Evolutionary conservation across 495 filamentous ascomycete species (phyloP).

Genomic region (Poronia punctata): DNA sequence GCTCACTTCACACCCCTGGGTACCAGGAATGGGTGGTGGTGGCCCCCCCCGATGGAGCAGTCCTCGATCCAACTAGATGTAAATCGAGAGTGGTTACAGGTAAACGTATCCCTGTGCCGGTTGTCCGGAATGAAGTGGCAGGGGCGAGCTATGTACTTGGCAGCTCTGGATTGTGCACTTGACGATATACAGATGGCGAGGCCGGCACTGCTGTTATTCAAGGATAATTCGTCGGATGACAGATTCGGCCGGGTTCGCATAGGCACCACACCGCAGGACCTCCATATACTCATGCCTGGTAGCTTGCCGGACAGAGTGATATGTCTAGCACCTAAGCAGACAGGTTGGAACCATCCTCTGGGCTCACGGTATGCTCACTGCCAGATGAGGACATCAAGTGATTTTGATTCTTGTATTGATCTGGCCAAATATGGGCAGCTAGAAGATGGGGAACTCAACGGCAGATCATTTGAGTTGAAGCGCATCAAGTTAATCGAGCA

Average conservation of each 20-base stretch:
- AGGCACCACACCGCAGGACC: rapidly evolving
- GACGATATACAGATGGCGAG: neutral
- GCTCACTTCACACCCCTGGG: neutral
- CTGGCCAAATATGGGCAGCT: too few relatives aligned
- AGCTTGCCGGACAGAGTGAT: too few relatives aligned
- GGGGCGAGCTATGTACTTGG: neutral
- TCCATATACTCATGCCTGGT: neutral
- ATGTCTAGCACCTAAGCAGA: too few relatives aligned
- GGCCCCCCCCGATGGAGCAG: neutral
- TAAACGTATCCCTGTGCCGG: neutral
- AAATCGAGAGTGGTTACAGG: neutral
- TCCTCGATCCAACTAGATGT: neutral
- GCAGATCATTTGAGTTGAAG: too few relatives aligned
- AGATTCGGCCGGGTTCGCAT: neutral
- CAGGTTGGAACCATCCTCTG: too few relatives aligned
- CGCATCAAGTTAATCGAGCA: too few relatives aligned
- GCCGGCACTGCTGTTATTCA: neutral
- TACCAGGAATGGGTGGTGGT: neutral
- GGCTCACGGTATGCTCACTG: too few relatives aligned
- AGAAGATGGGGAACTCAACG: too few relatives aligned
- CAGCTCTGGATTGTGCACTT: neutral
- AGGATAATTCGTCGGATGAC: neutral
- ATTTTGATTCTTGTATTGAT: too few relatives aligned
- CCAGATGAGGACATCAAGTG: too few relatives aligned
- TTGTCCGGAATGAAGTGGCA: too few relatives aligned